Evolutionary conservation across 805 yeast genomes (phyloP), one percentile per base, ranked within the genome.

Genomic region (Candida hungchunana): DNA sequence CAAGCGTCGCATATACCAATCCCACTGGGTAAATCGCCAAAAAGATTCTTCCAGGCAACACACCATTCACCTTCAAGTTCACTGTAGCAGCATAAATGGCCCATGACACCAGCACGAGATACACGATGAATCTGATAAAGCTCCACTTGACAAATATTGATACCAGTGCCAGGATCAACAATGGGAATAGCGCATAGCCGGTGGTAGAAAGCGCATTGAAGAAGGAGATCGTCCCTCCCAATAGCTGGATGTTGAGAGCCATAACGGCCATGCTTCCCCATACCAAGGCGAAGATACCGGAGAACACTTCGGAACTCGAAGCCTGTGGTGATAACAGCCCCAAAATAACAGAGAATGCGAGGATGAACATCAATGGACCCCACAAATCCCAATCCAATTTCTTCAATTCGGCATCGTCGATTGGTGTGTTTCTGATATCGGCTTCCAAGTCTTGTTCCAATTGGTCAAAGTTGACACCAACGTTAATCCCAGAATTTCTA

Each of bases 351-450:
- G 83, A 63, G 37, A 75, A 73, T 21, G 66, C 52, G 37, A 81
- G 61, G 10, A 80, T 71, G 50, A 80, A 81, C 20, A 80, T 62
- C 37, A 80, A 60, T 6, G 88, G 88, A 3, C 88, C 88, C 87
- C 86, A 75, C 32, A 76, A 53, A 53, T 75, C 82, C 82, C 81
- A 76, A 21, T 74, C 79, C 19, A 73, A 46, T 24, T 48, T 51
- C 29, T 47, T 50, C 21, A 54, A 20, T 2, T 50, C 45, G 4
- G 47, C 29, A 28, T 54, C 52, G 26, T 53, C 56, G 21, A 55
- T 26, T 18, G 55, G 48, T 6, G 42, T 39, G 34, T 43, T 48
- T 28, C 29, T 37, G 19, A 54, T 45, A 22, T 53, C 57, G 13
- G 43, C 47, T 24, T 55, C 58, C 11, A 53, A 27, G 29, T 53